Base-by-base conservation (phyloP, 305 asterid species). In the Lippia alba region DNA sequence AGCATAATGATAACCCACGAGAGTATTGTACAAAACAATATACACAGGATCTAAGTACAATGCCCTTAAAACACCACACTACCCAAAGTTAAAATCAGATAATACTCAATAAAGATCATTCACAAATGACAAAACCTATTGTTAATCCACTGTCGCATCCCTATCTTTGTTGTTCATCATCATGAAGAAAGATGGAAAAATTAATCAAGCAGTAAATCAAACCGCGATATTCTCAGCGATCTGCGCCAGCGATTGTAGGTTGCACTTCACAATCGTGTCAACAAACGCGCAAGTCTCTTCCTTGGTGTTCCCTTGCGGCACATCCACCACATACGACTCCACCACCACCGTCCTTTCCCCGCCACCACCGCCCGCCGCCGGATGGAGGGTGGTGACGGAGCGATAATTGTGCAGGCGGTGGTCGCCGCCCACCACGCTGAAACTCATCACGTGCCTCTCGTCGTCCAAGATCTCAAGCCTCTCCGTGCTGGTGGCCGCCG, bases 381-480 rank as follows among this genome's bases (percentile, higher is more conserved):
- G 57, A 60, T 88, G 95, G 18, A 88, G 84, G 18, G 92, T 86
- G 8, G 95, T 86, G 11, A 88, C 89, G 6, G 92, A 88, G 59
- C 83, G 72, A 56, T 88, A 88, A 56, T 88, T 84, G 0, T 81
- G 75, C 12, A 88, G 77, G 61, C 95, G 65, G 54, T 88, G 95
- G 45, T 82, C 92, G 11, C 95, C 95, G 7, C 94, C 94, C 14
- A 87, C 89, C 2, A 88, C 86, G 50, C 89, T 70, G 79, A 88
- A 88, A 59, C 95, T 88, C 81, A 84, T 71, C 69, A 88, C 92
- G 67, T 79, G 87, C 73, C 56, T 71, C 76, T 82, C 90, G 5
- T 88, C 95, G 41, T 88, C 95, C 11, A 88, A 61, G 30, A 88
- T 81, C 64, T 88, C 95, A 2, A 88, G 80, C 74, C 92, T 72